Percentiles rank a stretch among this genome's conserved stretches.
Evolutionary conservation across 2,329 filamentous ascomycete genomes (phyloP).

Genomic region (Uncinocarpus reesii): DNA sequence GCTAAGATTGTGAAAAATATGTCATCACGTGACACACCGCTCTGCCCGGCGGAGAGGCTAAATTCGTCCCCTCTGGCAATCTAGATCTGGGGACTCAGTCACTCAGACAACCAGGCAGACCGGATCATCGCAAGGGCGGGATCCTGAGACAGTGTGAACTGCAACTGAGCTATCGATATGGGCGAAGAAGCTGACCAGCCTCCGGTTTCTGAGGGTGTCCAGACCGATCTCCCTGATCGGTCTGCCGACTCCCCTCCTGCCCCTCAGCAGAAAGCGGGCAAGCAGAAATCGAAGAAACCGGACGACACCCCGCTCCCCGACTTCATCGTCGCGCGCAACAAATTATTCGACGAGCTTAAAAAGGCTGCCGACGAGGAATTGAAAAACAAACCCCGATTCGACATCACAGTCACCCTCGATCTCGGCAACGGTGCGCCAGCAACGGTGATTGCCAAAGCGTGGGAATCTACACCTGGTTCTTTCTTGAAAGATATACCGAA

Average conservation of each 20-base stretch:
- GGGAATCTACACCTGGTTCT: slow-evolving; percentile 84
- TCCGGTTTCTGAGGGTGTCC: slow-evolving; percentile 24
- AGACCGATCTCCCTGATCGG: slow-evolving; percentile 25
- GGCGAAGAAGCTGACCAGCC: slow-evolving; percentile 13
- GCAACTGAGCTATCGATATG: slow-evolving; percentile 4
- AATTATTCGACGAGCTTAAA: slow-evolving; percentile 82
- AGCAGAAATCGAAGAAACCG: slow-evolving; percentile 20
- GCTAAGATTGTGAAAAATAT: slow-evolving; percentile 17
- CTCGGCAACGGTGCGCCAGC: slow-evolving; percentile 34
- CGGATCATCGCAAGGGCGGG: background rate
- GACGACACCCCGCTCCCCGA: slow-evolving; percentile 47
- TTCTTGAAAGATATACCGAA: slow-evolving; percentile 70
- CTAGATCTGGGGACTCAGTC: background rate
- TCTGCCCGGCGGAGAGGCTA: slow-evolving; percentile 1
- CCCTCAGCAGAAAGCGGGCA: slow-evolving; percentile 25
- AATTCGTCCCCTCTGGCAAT: slow-evolving; percentile 5
- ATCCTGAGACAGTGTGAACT: background rate
- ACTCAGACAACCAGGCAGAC: background rate
- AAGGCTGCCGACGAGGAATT: slow-evolving; percentile 70
- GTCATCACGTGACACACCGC: slow-evolving; percentile 19
- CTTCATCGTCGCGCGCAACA: slow-evolving; percentile 73
- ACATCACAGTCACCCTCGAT: slow-evolving; percentile 42
- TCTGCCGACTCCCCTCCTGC: slow-evolving; percentile 23
- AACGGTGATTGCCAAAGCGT: slow-evolving; percentile 57
- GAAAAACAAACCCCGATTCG: slow-evolving; percentile 39